phyloP scores from a whole-genome alignment of 78 protist genomes.

The Chrysochromulina tobinii region DNA sequence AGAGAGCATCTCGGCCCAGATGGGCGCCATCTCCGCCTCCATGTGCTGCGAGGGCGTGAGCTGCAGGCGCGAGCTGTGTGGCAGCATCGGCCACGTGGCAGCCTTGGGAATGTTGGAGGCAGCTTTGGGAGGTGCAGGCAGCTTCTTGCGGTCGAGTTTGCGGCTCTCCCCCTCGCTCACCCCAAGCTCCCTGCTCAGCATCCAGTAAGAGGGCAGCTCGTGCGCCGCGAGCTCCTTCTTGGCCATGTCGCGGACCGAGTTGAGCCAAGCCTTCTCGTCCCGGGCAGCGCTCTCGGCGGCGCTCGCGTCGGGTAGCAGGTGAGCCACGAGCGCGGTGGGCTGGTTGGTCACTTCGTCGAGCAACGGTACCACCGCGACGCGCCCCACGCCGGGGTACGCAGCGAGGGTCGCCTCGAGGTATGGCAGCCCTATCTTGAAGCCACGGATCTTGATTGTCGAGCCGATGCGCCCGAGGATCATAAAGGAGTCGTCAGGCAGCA shows the following conservation, averaged over 20 bases:
- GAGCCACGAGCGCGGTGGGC: conserved; percentile 35
- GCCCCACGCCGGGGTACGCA: neutral
- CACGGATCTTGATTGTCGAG: conserved; percentile 40
- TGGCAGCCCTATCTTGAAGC: conserved; percentile 14
- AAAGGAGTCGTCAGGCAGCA: neutral
- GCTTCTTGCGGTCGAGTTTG: neutral
- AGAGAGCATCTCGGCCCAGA: conserved; percentile 26
- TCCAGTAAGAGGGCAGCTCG: neutral
- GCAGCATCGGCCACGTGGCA: neutral
- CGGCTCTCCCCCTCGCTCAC: neutral
- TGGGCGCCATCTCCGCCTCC: neutral
- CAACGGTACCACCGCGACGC: conserved; percentile 18
- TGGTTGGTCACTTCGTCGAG: conserved; percentile 11
- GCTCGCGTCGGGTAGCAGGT: neutral
- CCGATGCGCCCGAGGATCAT: conserved; percentile 15
- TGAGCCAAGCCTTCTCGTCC: neutral
- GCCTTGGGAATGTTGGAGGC: neutral
- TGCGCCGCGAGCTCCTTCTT: neutral
- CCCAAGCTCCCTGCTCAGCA: neutral
- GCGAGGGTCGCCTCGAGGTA: neutral
- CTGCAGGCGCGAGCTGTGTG: no score
- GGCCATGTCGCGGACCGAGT: neutral
- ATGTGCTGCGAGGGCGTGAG: neutral
- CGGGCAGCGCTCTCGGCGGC: no score
- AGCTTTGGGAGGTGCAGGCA: neutral